Conservation (phyloP, 2,329 filamentous ascomycete species). For the Annulohypoxylon truncatum region DNA sequence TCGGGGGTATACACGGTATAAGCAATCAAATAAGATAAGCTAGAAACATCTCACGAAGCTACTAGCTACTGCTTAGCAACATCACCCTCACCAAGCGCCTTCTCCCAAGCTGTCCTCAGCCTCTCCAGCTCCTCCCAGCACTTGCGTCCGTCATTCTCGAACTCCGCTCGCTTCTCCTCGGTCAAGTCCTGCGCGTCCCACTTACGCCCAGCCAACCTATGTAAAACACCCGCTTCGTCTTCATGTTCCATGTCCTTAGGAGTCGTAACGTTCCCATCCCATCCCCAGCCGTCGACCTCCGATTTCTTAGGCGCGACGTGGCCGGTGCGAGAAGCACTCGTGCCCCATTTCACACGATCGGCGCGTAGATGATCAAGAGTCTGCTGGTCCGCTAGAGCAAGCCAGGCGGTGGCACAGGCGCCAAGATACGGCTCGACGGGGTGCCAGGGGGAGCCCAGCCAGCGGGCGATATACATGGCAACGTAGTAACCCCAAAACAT, state of each 20-base stretch:
- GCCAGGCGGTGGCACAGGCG: conserved; percentile 80
- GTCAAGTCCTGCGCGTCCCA: conserved; percentile 69
- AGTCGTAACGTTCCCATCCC: conserved; percentile 67
- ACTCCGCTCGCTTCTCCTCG: conserved; percentile 67
- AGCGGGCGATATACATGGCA: conserved; percentile 77
- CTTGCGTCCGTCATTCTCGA: conserved; percentile 69
- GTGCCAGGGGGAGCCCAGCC: conserved; percentile 91
- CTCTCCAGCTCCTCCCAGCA: conserved; percentile 80
- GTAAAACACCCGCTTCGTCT: conserved; percentile 62
- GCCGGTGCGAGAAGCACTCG: conserved; percentile 70
- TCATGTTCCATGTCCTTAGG: conserved; percentile 57
- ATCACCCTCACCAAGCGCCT: conserved; percentile 48
- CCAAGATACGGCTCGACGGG: conserved; percentile 79
- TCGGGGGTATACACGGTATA: neutral
- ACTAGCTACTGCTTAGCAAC: neutral
- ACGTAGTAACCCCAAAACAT: conserved; percentile 76
- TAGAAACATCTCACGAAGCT: neutral
- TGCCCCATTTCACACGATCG: conserved; percentile 83
- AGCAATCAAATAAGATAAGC: neutral
- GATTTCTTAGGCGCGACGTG: conserved; percentile 75
- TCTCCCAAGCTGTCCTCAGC: conserved; percentile 74
- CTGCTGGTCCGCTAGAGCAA: conserved; percentile 75
- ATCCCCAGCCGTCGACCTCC: conserved; percentile 89
- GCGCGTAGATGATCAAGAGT: conserved; percentile 67
- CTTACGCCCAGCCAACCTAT: conserved; percentile 68